phyloP scores from a whole-genome alignment of 2,329 filamentous ascomycete species.

The Fusarium agapanthi region DNA sequence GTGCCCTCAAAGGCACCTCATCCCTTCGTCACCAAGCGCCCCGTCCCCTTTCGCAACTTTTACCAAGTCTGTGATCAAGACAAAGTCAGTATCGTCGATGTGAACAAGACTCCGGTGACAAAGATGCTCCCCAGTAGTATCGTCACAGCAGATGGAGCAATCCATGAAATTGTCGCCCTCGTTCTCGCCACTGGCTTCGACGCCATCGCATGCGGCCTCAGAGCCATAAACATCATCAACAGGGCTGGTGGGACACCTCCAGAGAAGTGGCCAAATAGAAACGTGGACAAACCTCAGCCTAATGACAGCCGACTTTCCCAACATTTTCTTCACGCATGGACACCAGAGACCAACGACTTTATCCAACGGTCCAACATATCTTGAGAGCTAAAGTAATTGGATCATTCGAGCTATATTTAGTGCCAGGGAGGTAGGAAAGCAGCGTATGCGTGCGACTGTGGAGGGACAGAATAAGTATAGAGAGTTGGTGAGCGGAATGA shows the following conservation, averaged over 20 bases:
- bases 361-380: not conserved
- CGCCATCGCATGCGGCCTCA: constrained; percentile 1
- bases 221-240: not conserved
- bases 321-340: not conserved
- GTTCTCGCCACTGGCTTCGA: constrained; percentile 22
- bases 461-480: not conserved
- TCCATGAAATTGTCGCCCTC: not conserved
- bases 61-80: constrained; percentile 16
- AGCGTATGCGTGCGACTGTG: not conserved
- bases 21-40: constrained; percentile 7
- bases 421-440: accelerated
- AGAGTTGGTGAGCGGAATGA: not conserved
- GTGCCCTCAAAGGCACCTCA: not conserved
- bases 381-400: not conserved
- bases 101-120: not conserved
- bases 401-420: not conserved
- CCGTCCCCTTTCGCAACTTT: not conserved
- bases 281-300: not conserved
- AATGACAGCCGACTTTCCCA: not conserved
- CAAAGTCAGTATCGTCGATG: constrained; percentile 5
- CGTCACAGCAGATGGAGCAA: not conserved
- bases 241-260: not conserved
- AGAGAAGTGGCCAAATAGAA: not conserved
- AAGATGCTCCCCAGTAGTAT: not conserved
- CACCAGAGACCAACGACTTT: not conserved